phyloP scores from a whole-genome alignment of 495 filamentous ascomycete genomes.

The Tricharina praecox region DNA sequence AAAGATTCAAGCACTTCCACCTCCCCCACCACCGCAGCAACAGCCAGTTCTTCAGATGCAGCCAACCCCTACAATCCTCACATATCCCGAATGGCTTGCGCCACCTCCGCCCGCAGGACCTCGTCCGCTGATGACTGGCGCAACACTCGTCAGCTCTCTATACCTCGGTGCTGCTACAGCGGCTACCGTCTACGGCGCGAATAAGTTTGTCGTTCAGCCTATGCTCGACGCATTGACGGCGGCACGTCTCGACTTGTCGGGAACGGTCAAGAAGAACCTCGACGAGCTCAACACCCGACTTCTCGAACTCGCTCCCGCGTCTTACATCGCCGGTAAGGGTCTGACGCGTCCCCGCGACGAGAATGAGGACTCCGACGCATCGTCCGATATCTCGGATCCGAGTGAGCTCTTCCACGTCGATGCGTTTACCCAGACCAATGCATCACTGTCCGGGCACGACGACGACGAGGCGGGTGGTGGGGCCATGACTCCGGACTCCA shows the following conservation, averaged over 20 bases:
- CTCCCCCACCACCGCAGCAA: conserved; percentile 2
- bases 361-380: conserved; percentile 32
- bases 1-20: no score
- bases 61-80: conserved; percentile 67
- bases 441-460: conserved; percentile 24
- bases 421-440: conserved; percentile 60
- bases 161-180: conserved; percentile 58
- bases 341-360: conserved; percentile 30
- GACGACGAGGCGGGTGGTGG: conserved; percentile 21
- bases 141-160: conserved; percentile 56
- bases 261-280: conserved; percentile 47
- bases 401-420: conserved; percentile 86
- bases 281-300: conserved; percentile 55
- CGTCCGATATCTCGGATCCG: conserved; percentile 41
- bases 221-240: conserved; percentile 60
- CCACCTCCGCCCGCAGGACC: conserved; percentile 41
- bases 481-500: conserved; percentile 29
- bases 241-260: conserved; percentile 66
- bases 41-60: conserved; percentile 15
- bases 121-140: conserved; percentile 55
- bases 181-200: conserved; percentile 60
- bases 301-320: conserved; percentile 48
- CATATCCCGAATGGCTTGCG: conserved; percentile 85
- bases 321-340: conserved; percentile 32
- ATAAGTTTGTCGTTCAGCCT: conserved; percentile 62